Evolutionary conservation across 2,329 filamentous ascomycete genomes (phyloP).

Genomic region (Escovopsis sp.): DNA sequence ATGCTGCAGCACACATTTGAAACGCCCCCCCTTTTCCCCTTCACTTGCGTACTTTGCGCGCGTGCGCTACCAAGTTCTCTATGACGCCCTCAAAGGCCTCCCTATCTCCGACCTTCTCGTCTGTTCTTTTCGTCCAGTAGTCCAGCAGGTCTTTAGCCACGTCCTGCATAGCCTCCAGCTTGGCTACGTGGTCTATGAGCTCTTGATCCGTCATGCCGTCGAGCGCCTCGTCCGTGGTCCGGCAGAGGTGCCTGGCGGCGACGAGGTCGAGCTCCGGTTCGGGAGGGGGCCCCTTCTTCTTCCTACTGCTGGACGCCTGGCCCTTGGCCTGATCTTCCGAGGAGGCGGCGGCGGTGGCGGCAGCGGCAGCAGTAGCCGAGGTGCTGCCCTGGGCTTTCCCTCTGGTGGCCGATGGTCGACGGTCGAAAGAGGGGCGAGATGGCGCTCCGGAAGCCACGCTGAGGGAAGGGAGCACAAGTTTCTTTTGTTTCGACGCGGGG

Average conservation of each 20-base stretch:
- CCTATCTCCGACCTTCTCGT: slow-evolving; percentile 77
- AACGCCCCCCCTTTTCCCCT: background rate
- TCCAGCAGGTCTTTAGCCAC: slow-evolving; percentile 64
- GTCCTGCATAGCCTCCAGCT: slow-evolving; percentile 54
- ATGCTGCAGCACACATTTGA: no score
- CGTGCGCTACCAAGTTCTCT: slow-evolving; percentile 89
- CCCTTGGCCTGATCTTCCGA: slow-evolving; percentile 44
- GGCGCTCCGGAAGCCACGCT: slow-evolving; percentile 49
- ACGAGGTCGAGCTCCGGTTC: slow-evolving; percentile 68
- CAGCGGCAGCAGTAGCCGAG: slow-evolving; percentile 16
- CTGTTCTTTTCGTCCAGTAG: slow-evolving; percentile 76
- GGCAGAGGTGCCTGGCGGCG: slow-evolving; percentile 62
- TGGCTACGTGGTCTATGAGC: slow-evolving; percentile 54
- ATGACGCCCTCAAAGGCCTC: slow-evolving; percentile 94
- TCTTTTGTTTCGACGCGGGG: slow-evolving; percentile 94
- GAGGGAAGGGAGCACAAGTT: slow-evolving; percentile 80
- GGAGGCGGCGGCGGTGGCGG: slow-evolving; percentile 28
- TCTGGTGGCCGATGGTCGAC: slow-evolving; percentile 29
- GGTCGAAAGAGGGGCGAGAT: slow-evolving; percentile 37
- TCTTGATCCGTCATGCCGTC: slow-evolving; percentile 66
- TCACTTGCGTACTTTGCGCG: slow-evolving; percentile 67
- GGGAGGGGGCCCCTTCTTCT: slow-evolving; percentile 44
- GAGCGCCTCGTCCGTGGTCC: slow-evolving; percentile 72
- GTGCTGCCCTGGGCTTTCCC: slow-evolving; percentile 35
- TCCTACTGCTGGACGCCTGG: slow-evolving; percentile 21